phyloP scores from a whole-genome alignment of 768 basidiomycete genomes.

The Suillus americanus region DNA sequence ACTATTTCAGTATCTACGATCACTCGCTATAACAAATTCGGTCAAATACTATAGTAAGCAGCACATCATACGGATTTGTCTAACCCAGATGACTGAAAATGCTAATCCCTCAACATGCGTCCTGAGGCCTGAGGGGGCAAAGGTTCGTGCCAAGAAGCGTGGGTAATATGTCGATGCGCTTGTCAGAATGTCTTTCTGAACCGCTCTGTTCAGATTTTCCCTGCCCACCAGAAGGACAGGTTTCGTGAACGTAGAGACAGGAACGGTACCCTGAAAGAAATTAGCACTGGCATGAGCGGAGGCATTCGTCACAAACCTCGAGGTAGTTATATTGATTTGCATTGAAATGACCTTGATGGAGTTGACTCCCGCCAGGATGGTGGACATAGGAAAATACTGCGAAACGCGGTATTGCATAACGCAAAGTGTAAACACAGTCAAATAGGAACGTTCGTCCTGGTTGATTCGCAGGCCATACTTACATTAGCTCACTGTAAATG shows the following conservation, averaged over 20 bases:
- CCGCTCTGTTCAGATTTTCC: conserved; percentile 94
- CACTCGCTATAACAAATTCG: too few species aligned
- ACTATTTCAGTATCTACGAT: too few species aligned
- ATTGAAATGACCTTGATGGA: conserved; percentile 93
- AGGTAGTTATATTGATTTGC: conserved; percentile 96
- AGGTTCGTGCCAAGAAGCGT: conserved; percentile 91
- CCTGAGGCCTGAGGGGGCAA: conserved; percentile 73
- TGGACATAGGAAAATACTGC: conserved; percentile 77
- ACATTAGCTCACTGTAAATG: too few species aligned
- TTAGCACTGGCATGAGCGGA: background rate
- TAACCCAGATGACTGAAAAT: conserved; percentile 94
- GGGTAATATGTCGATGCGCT: conserved; percentile 98
- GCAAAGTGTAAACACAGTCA: too few species aligned
- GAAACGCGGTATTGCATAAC: background rate
- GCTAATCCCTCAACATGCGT: conserved; percentile 90
- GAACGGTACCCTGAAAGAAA: conserved; percentile 68
- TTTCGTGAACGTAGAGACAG: conserved; percentile 69
- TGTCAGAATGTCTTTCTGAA: conserved; percentile 62
- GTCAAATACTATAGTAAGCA: background rate
- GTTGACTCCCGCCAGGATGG: conserved; percentile 76
- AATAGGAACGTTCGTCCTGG: too few species aligned
- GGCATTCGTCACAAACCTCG: conserved; percentile 51
- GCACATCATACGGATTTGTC: conserved; percentile 5
- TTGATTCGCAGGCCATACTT: too few species aligned
- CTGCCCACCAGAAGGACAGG: conserved; percentile 84